Evolutionary conservation across 176 grass and related monocot genomes (phyloP).

Genomic region (Alopecurus myosuroides): DNA sequence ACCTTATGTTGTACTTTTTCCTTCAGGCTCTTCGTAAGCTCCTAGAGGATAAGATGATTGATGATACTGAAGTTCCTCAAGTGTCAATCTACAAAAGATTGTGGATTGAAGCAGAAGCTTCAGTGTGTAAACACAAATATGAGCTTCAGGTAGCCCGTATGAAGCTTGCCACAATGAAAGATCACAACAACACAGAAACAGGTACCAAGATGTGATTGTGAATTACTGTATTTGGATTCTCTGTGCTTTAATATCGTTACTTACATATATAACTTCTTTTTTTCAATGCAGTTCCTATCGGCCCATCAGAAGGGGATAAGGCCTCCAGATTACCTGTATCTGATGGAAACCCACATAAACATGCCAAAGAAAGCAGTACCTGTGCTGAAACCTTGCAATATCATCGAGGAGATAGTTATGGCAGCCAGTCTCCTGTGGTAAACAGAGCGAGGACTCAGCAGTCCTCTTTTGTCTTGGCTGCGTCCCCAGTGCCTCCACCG

Average conservation of each 20-base stretch:
- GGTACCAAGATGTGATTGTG: conserved; percentile 11
- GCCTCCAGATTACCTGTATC: background rate
- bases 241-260: background rate
- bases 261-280: conserved; percentile 15
- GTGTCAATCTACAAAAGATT: conserved; percentile 58
- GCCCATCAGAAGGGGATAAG: conserved; percentile 10
- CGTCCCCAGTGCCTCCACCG: background rate
- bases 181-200: conserved; percentile 15
- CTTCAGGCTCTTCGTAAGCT: conserved; percentile 50
- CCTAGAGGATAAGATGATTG: conserved; percentile 31
- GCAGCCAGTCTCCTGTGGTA: background rate
- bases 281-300: conserved; percentile 4
- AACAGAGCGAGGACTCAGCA: background rate
- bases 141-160: conserved; percentile 54
- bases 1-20: background rate
- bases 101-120: conserved; percentile 84
- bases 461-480: background rate
- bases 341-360: conserved; percentile 12
- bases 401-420: conserved; percentile 13
- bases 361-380: conserved; percentile 19
- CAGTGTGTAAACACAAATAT: conserved; percentile 69
- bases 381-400: background rate
- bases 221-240: conserved; percentile 19
- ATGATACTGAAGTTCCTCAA: conserved; percentile 36
- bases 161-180: conserved; percentile 32